These are phyloP conservation scores for Gossypium raimondii DNA, from an alignment of 345 rosid species.

Conservation along the genomic window DNA sequence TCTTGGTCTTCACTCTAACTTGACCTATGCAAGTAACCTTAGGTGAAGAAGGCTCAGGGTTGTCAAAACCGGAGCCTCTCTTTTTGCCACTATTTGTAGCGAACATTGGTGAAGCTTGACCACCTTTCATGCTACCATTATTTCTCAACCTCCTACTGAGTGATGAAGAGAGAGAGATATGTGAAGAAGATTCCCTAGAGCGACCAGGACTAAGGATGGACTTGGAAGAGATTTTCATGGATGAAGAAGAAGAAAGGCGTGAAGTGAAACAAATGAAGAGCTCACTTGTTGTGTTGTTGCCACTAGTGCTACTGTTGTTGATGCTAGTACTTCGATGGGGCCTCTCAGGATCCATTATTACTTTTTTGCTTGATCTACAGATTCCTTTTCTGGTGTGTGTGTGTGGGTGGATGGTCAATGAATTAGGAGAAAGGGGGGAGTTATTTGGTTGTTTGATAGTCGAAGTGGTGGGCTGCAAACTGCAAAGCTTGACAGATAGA, in stretches of 20 bases:
- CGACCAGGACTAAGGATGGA: slow-evolving; percentile 76
- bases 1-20: slow-evolving; percentile 92
- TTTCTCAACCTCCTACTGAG: slow-evolving; percentile 68
- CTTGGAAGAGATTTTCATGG: slow-evolving; percentile 84
- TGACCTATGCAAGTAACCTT: slow-evolving; percentile 97
- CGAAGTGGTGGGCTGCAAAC: not conserved
- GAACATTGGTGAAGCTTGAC: slow-evolving; percentile 86
- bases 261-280: slow-evolving; percentile 87
- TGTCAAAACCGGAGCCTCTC: slow-evolving; percentile 59
- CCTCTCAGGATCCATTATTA: slow-evolving; percentile 61
- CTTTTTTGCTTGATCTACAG: slow-evolving; percentile 21
- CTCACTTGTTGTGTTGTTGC: slow-evolving; percentile 34
- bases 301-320: slow-evolving; percentile 33
- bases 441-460: slow-evolving; percentile 8
- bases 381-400: not conserved
- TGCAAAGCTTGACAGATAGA: not conserved
- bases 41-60: slow-evolving; percentile 88
- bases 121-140: slow-evolving; percentile 71
- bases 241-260: slow-evolving; percentile 69
- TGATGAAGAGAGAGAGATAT: slow-evolving; percentile 76
- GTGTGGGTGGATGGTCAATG: not conserved
- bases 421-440: not conserved
- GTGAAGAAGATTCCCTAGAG: slow-evolving; percentile 50
- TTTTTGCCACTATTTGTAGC: slow-evolving; percentile 45
- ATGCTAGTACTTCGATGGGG: slow-evolving; percentile 61